phyloP scores from a whole-genome alignment of 371 early-diverging fungal genomes.

The Coemansia linderi region DNA sequence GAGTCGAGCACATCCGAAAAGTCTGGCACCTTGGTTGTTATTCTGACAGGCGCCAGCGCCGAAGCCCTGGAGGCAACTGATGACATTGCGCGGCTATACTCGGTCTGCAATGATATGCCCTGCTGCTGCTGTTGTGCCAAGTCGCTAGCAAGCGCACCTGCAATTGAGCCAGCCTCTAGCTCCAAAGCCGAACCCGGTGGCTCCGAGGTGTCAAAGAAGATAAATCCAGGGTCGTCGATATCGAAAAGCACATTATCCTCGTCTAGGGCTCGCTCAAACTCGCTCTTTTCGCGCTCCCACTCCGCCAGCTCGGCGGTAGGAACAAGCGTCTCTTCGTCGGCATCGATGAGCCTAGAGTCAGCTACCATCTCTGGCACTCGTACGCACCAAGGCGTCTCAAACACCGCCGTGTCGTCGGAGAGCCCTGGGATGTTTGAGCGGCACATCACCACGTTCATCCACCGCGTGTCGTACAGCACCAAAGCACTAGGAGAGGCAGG shows the following conservation, averaged over 20 bases:
- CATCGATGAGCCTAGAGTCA: conserved; percentile 20
- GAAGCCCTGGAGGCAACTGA: conserved; percentile 11
- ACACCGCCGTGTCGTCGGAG: conserved; percentile 31
- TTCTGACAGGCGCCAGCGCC: conserved; percentile 33
- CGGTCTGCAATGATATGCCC: neutral
- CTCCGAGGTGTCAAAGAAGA: conserved; percentile 42
- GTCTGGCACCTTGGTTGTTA: conserved; percentile 44
- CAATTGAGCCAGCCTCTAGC: neutral
- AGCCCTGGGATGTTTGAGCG: conserved; percentile 33
- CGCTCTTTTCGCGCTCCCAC: conserved; percentile 48
- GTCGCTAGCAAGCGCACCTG: conserved; percentile 1
- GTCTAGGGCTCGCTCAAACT: conserved; percentile 52
- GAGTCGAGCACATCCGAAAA: conserved; percentile 35
- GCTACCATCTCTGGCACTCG: conserved; percentile 22
- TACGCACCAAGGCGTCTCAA: conserved; percentile 52
- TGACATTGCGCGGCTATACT: conserved; percentile 6
- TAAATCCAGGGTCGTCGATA: conserved; percentile 51
- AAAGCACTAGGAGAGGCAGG: conserved; percentile 43
- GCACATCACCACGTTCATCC: conserved; percentile 40
- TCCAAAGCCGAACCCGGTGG: neutral
- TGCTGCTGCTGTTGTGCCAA: conserved; percentile 7
- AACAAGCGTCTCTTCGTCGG: conserved; percentile 42
- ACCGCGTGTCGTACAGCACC: conserved; percentile 50
- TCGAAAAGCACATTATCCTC: conserved; percentile 52
- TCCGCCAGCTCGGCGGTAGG: conserved; percentile 46